Evolutionary conservation across 2,329 filamentous ascomycete genomes (phyloP).

Genomic region (Aspergillus arachidicola): DNA sequence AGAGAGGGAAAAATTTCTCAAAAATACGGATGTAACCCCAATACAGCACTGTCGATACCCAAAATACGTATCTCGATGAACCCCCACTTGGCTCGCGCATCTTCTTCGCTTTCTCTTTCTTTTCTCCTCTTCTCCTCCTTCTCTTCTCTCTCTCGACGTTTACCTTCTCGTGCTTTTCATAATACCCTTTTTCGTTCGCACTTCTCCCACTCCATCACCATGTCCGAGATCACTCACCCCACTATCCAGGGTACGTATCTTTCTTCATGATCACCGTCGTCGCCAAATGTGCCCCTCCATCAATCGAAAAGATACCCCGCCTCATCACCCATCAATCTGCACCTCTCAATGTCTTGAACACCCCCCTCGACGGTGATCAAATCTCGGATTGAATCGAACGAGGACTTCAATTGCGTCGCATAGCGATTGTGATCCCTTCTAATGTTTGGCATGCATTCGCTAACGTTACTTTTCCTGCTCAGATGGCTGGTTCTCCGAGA

Average conservation of each 20-base stretch:
- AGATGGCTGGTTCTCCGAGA: conserved; percentile 99
- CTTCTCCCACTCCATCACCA: conserved; percentile 46
- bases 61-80: conserved; percentile 7
- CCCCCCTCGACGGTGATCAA: background rate
- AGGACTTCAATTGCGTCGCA: background rate
- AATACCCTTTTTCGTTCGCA: conserved; percentile 16
- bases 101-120: conserved; percentile 10
- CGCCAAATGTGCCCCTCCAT: conserved; percentile 14
- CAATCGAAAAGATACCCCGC: conserved; percentile 16
- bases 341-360: conserved; percentile 8
- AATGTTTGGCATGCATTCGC: background rate
- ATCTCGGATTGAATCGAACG: background rate
- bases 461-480: conserved; percentile 16
- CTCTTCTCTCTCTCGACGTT: conserved; percentile 27
- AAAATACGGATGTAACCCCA: conserved; percentile 1
- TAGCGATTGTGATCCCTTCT: background rate
- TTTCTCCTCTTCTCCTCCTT: conserved; percentile 16
- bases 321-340: conserved; percentile 4
- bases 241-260: conserved; percentile 69
- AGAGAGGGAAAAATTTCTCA: background rate
- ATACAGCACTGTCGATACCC: conserved; percentile 4
- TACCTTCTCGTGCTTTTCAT: conserved; percentile 23
- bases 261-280: conserved; percentile 8
- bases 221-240: conserved; percentile 73
- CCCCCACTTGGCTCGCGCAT: conserved; percentile 22